Evolutionary conservation across 1,139 yeast species (phyloP), one percentile per base, ranked within the genome.

Genomic region (Pneumocystis wakefieldiae): DNA sequence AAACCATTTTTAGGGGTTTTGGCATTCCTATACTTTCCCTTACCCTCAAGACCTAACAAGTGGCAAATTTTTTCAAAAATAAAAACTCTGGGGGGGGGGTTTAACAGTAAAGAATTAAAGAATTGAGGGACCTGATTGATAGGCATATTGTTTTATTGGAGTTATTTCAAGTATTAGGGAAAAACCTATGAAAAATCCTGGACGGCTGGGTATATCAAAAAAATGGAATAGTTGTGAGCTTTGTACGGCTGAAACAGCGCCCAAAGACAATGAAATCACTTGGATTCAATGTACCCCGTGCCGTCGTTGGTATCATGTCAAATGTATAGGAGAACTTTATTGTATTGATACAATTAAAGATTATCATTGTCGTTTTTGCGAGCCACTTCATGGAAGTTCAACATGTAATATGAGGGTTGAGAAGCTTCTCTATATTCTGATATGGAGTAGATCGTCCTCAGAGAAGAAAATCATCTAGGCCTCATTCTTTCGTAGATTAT

Each of bases 231-330:
- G 60, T 28, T 67, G 69, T 38, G 37, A 61, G 24, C 55, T 61
- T 6, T 67, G 69, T 61, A 66, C 69, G 5, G 67, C 67, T 3
- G 53, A 29, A 39, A 67, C 67, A 4, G 66, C 68, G 1, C 69
- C 68, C 2, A 62, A 59, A 57, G 68, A 66, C 3, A 61, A 62
- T 39, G 60, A 48, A 48, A 48, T 67, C 63, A 64, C 70, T 63
- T 85, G 91, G 92, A 75, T 86, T 14, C 82, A 78, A 64, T 86
- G 94, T 70, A 84, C 81, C 48, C 70, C 71, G 2, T 86, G 94
- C 71, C 69, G 74, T 15, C 76, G 74, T 63, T 85, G 92, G 92
- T 83, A 72, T 70, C 94, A 86, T 70, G 71, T 75, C 15, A 70
- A 69, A 6, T 86, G 94, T 71, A 70, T 83, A 2, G 69, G 73